A percentile compares a stretch with the other conserved stretches of the same genome.
These are phyloP conservation scores for Apiotrichum veenhuisii DNA, from an alignment of 1,284 basidiomycete species.

Conservation along the genomic window DNA sequence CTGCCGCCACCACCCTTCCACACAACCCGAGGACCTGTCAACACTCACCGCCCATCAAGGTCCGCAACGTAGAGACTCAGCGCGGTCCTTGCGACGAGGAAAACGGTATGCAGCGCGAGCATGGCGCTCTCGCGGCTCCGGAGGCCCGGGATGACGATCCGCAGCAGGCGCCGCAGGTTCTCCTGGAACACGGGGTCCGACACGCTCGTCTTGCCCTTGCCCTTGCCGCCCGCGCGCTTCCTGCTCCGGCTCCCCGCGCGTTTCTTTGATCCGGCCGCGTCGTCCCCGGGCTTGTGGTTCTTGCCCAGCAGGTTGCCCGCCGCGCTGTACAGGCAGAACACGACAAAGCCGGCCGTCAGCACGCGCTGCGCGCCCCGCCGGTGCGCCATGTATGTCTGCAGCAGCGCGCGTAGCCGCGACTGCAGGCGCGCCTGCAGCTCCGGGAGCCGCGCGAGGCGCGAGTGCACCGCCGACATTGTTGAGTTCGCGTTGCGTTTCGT, in stretches of 20 bases:
- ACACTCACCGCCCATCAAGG: constrained; percentile 70
- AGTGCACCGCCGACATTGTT: neutral
- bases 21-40: neutral
- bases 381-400: constrained; percentile 57
- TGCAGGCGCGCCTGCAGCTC: neutral
- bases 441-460: neutral
- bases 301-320: constrained; percentile 32
- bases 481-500: too few species aligned
- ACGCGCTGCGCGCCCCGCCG: constrained; percentile 65
- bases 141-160: constrained; percentile 83
- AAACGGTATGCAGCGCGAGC: constrained; percentile 77
- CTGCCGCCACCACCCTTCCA: too few species aligned
- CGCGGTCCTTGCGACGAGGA: constrained; percentile 83
- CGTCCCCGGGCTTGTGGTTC: constrained; percentile 6
- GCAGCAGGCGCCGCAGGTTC: constrained; percentile 69
- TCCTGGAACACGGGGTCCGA: constrained; percentile 81
- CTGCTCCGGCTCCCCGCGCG: constrained; percentile 17
- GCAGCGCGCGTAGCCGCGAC: constrained; percentile 11
- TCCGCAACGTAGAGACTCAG: constrained; percentile 94
- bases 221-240: constrained; percentile 12
- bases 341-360: constrained; percentile 53
- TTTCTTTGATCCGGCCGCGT: constrained; percentile 4
- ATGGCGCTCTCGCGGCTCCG: constrained; percentile 82
- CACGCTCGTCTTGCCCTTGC: constrained; percentile 12
- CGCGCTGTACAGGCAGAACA: constrained; percentile 41